Evolutionary conservation across 805 yeast genomes (phyloP), one percentile per base, ranked within the genome.

Genomic region (Spathaspora gorwiae): DNA sequence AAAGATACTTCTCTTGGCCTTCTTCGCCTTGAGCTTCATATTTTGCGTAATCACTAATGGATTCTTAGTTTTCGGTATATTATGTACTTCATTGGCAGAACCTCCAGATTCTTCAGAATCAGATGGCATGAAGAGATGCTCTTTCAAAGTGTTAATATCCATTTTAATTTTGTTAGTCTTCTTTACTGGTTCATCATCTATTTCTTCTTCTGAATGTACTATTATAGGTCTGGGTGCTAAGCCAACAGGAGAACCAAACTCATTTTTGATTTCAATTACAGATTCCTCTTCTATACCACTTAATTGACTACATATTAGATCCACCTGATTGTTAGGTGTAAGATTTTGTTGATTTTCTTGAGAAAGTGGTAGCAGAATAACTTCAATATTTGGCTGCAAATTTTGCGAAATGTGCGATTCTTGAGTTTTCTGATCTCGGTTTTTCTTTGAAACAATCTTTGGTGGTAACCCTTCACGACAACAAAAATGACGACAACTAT

Each of bases 401-500:
- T 27, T 27, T 27, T 27, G 31, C 7, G 31, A 27, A 27, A 27
- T 7, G 10, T 27, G 7, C 9, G 9, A 9, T 29, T 29, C 12
- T 11, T 9, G 12, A 9, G 3, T 9, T 29, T 29, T 29, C 5
- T 9, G 9, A 9, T 11, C 32, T 29, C 32, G 2, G 12, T 29
- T 29, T 29, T 29, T 29, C 32, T 29, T 29, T 2, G 32, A 11
- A 29, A 29, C 32, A 29, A 9, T 29, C 32, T 29, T 29, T 29
- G 32, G 32, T 12, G 40, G 15, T n/a, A 45, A 29, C 2, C 80
- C 80, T 33, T 71, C 74, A 35, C 70, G 65, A 46, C 81, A 76
- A 42, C 80, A 76, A 5, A 70, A 41, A 52, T 76, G 80, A 9
- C 79, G 65, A 44, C 80, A 76, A 52, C 35, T 53, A 1, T 52